A percentile compares a stretch with the other conserved stretches of the same genome.
phyloP scores from a whole-genome alignment of 2,329 filamentous ascomycete species.

The Ploettnerulaceae sp. region DNA sequence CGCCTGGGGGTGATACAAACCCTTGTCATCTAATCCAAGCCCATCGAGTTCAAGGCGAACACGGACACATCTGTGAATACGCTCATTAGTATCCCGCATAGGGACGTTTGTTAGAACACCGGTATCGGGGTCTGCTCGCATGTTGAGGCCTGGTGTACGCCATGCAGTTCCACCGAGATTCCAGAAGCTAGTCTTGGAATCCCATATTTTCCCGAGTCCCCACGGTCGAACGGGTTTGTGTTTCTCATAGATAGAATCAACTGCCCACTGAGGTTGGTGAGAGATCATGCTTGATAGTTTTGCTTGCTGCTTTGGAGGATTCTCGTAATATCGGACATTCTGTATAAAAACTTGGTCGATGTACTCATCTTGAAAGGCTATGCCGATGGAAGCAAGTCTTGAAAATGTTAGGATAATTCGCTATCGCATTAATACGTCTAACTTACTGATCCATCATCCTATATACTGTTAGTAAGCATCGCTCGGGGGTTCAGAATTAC shows the following conservation, averaged over 20 bases:
- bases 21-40: slow-evolving; percentile 35
- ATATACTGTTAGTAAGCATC: slow-evolving; percentile 31
- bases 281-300: slow-evolving; percentile 20
- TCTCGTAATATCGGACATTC: slow-evolving; percentile 30
- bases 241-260: slow-evolving; percentile 43
- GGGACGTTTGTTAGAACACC: slow-evolving; percentile 36
- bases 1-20: slow-evolving; percentile 44
- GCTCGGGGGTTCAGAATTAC: neutral
- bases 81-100: slow-evolving; percentile 37
- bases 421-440: neutral
- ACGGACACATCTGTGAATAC: slow-evolving; percentile 36
- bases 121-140: slow-evolving; percentile 37
- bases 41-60: slow-evolving; percentile 34
- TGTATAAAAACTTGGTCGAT: slow-evolving; percentile 32
- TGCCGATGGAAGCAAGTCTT: slow-evolving; percentile 33
- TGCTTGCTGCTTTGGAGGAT: slow-evolving; percentile 16
- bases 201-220: slow-evolving; percentile 34
- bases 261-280: slow-evolving; percentile 38
- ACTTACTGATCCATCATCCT: slow-evolving; percentile 44
- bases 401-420: neutral
- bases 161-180: slow-evolving; percentile 41
- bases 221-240: slow-evolving; percentile 41
- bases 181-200: slow-evolving; percentile 34
- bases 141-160: slow-evolving; percentile 36
- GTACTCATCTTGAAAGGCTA: slow-evolving; percentile 35